Evolutionary conservation across 2,329 filamentous ascomycete species (phyloP), one percentile per base, ranked within the genome.

Genomic region (Ceratocystiopsis sp.): DNA sequence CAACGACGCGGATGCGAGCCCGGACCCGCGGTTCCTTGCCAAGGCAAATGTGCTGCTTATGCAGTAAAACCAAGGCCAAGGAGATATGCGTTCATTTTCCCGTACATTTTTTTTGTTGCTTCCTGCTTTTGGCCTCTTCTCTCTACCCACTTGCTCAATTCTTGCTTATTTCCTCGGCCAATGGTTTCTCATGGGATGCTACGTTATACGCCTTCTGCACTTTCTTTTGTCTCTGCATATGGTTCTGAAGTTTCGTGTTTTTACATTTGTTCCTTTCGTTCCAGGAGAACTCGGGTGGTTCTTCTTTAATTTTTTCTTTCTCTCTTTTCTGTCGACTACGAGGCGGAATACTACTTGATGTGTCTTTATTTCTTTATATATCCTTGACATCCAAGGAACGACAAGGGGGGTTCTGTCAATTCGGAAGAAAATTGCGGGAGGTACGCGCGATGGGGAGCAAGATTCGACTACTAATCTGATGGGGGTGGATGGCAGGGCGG

Each of bases 11-110:
- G 67, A 65, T 14, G 52, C 55, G 38, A 63, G 61, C 43, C 64
- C 69, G 38, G 59, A 62, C 21, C 60, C 64, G 2, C 64, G 63
- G 44, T 63, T 62, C 8, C 57, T 71, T 18, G 54, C 61, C 35
- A 56, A 66, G 53, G 61, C 66, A 2, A 64, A 68, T 45, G 67
- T 71, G 3, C 54, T 70, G 46, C 61, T 67, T 52, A 69, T 69
- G 66, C 49, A 48, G 37, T 53, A 40, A 38, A 11, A 11, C 8
- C 5, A 14, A 35, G 25, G 7, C 11, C 3, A 32, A 2, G 17
- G 10, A 21, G 11, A 4, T 10, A 21, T 35, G 13, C 18, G 14
- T 11, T 11, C 19, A 7, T 21, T 21, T 7, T 21, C 19, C 25
- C 25, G 9, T 9, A 29, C 25, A 8, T 29, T 29, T 29, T 29